These are phyloP conservation scores for Theileria sp. DNA, from an alignment of 169 alveolate species.

Conservation along the genomic window DNA sequence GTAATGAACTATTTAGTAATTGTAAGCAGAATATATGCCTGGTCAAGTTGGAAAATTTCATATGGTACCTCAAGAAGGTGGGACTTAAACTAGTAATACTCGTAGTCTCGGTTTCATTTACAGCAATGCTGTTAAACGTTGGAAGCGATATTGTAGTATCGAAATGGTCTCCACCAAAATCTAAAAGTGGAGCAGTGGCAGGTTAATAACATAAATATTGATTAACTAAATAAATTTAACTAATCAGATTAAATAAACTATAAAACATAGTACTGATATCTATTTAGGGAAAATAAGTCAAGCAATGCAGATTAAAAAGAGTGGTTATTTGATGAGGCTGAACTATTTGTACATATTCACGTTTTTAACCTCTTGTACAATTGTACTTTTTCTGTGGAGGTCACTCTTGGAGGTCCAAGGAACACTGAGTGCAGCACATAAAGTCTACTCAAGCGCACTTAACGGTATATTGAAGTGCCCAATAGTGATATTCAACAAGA, in stretches of 20 bases:
- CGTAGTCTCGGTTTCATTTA: slow-evolving; percentile 24
- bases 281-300: slow-evolving; percentile 2
- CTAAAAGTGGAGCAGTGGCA: not conserved
- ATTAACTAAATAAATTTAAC: too few relatives aligned
- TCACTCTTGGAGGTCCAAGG: slow-evolving; percentile 54
- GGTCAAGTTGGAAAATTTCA: slow-evolving; percentile 21
- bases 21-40: slow-evolving; percentile 2
- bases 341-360: slow-evolving; percentile 48
- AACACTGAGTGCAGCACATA: slow-evolving; percentile 56
- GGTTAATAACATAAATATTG: not conserved
- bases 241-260: not conserved
- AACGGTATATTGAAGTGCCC: slow-evolving; percentile 55
- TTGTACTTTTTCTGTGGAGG: slow-evolving; percentile 42
- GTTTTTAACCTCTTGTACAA: slow-evolving; percentile 25
- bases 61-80: slow-evolving; percentile 57
- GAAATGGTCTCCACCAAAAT: slow-evolving; percentile 39
- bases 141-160: slow-evolving; percentile 50
- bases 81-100: slow-evolving; percentile 27
- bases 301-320: not conserved
- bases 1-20: not conserved
- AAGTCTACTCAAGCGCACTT: slow-evolving; percentile 41
- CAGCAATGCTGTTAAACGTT: slow-evolving; percentile 33
- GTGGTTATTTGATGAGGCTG: slow-evolving; percentile 17
- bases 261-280: not conserved
- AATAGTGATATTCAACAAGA: slow-evolving; percentile 32